phyloP scores from a whole-genome alignment of 305 asterid genomes.

The Fraxinus baroniana region DNA sequence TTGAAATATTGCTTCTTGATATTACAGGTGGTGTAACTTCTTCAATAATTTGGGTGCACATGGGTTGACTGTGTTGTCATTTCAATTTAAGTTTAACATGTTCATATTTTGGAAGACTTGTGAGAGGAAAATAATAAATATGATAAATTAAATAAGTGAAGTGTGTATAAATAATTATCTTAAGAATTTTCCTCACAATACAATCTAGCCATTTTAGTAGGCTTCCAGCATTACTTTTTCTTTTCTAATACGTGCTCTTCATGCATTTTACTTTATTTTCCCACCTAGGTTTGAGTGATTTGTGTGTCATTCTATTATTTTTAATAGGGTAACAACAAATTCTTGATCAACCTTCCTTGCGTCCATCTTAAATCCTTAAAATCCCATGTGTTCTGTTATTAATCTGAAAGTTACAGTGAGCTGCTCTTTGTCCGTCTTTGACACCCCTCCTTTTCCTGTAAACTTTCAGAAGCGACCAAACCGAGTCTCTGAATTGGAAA shows the following conservation, averaged over 20 bases:
- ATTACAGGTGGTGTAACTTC: neutral
- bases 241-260: neutral
- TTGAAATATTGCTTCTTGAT: neutral
- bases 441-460: neutral
- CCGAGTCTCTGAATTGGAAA: slow-evolving; percentile 57
- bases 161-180: neutral
- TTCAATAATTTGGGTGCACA: neutral
- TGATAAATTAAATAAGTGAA: neutral
- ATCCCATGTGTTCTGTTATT: neutral
- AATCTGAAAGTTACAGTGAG: neutral
- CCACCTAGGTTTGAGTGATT: neutral
- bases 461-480: slow-evolving; percentile 45
- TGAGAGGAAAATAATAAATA: neutral
- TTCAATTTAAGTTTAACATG: neutral
- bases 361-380: neutral
- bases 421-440: neutral
- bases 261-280: neutral
- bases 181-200: neutral
- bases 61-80: neutral
- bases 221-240: neutral
- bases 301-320: neutral
- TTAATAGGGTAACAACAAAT: neutral
- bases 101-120: neutral
- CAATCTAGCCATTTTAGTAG: neutral
- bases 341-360: neutral